Base-by-base conservation (phyloP, 805 yeast genomes). In the Kuraishia floccosa region DNA sequence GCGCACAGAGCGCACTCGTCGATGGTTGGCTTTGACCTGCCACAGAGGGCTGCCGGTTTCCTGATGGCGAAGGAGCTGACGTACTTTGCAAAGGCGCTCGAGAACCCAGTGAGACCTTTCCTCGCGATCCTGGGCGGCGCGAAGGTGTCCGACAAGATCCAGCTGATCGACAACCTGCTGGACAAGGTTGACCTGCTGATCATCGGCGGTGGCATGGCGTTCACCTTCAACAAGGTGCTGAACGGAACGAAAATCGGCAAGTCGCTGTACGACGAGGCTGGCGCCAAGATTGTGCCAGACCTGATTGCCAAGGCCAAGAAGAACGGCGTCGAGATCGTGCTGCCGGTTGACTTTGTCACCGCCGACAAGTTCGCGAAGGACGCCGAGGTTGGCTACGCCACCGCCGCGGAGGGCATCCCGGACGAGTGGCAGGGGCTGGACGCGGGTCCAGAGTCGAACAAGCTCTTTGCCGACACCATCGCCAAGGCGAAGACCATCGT, bases 1-100 rank as follows among this genome's bases (percentile, higher is more conserved):
- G 96, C 97, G 35, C 99, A 91, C 81, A 85, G 98, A 73, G 98
- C 98, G 41, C 98, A 91, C 72, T 86, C 96, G 34, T 91, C 98
- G 30, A 89, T 91, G 87, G 99, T 91, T 52, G 99, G 99, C 56
- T 72, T 91, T 49, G 87, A 89, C 49, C 73, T 85, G 50, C 87
- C 93, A 42, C 87, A 85, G 68, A 82, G 91, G 67, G 99, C 97
- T 50, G 81, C 96, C 44, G 99, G 99, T 62, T 93, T 89, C 94
- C 70, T 91, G 52, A 80, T 91, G 83, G 79, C 87, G 58, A 91
- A 91, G 75, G 99, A 91, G 69, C 79, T 91, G 61, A 77, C 78
- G 57, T 91, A 82, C 77, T 91, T 91, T 60, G 94, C 96, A 50
- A 89, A 87, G 75, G 98, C 97, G 46, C 74, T 91, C 55, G 99